Evolutionary conservation across 495 filamentous ascomycete species (phyloP), one percentile per base, ranked within the genome.

Genomic region (Stereocaulon alpinum): DNA sequence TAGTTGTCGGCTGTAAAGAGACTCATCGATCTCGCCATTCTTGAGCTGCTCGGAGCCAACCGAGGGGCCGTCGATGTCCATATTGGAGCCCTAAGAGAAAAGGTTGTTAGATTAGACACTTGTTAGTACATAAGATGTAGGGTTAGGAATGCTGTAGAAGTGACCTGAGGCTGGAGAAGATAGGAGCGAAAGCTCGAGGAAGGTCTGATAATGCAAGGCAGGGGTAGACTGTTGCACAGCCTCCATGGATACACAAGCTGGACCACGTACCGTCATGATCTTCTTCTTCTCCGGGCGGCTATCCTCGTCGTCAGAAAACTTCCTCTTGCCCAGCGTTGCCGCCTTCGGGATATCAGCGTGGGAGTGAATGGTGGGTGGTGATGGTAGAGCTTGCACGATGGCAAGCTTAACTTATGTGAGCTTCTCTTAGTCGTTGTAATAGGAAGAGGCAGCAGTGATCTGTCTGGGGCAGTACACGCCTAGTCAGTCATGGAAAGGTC

Each of bases 1-100:
- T 49, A 99, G 88, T 74, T 99, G 94, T 58, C 94, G 83, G 73
- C 91, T 96, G 80, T 99, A 99, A 63, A 99, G 81, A 54, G 88
- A 89, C 74, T 99, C 94, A 71, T 99, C 94, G 74, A 99, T 97
- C 64, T 94, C 79, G 43, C 76, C 78, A 59, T 83, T 76, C 65
- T 85, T 82, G 64, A 86, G 77, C 67, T 75, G 64, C 67, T 83
- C 80, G 64, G 78, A 72, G 41, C 72, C 76, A 44, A 80, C 76
- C 58, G 77, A 71, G 53, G 76, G 74, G 62, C 73, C 82, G 73
- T 95, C 89, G 62, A 93, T 80, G 75, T 96, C 83, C 87, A 95
- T 91, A 61, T 82, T 83, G 74, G 77, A 80, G 70, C 88, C 86
- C 77, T 75, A 32, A 29, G 22, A 29, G 41, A 58, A 43, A 27